Evolutionary conservation across 176 grass and related monocot species (phyloP), one percentile per base, ranked within the genome.

Genomic region (Cenchrus americanus): DNA sequence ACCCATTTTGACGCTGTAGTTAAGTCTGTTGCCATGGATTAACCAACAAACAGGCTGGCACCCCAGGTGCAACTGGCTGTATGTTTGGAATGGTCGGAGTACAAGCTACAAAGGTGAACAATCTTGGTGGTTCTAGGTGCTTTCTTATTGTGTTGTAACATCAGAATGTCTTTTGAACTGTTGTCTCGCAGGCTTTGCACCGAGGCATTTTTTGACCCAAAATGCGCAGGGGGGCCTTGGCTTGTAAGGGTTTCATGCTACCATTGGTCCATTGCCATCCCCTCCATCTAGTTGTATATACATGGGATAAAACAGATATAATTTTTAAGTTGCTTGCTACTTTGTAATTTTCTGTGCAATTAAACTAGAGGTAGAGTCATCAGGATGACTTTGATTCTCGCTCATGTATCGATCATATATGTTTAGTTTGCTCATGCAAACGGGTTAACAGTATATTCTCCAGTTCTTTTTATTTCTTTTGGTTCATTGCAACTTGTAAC

Each of bases 401-500:
- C 0, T 69, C 37, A 15, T 62, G 7, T 43, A 30, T 34, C 15
- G 14, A 17, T 55, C 14, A 19, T 44, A 53, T 54, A 46, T 77
- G 57, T 71, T 55, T 52, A 65, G 37, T 55, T 71, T 82, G 27
- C 72, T 47, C 19, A 27, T 79, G 49, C 34, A 66, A 75, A 78
- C 5, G 4, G 21, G 53, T 42, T 17, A 63, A 61, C 77, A 77
- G 15, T 59, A 22, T 30, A 26, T 51, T 24, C 7, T 15, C 12
- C 70, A 13, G 17, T 60, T 37, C 37, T 80, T 80, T 48, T 80
- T 80, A 1, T 30, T 30, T 30, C 27, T 30, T 30, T 30, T 30
- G 26, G 59, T 89, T 11, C 2, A 42, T 32, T 66, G 51, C 76
- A 84, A 51, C 42, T 75, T 60, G 81, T 69, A 76, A 76, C 70